Conservation (phyloP, 306 rosid species). For the Gastrolobium bilobum region DNA sequence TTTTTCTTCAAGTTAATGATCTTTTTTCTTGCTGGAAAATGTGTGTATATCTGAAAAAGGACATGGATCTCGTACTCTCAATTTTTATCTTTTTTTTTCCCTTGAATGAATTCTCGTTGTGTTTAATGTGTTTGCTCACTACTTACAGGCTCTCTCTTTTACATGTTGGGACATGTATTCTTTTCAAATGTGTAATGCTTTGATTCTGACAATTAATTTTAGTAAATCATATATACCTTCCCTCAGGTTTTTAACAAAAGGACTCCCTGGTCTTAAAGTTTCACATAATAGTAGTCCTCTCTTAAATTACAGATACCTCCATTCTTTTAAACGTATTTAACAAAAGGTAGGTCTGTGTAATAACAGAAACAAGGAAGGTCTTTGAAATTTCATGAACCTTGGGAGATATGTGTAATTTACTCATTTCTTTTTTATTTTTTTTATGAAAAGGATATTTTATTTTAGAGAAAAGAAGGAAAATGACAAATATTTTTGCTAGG, state of each 20-base stretch:
- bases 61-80: not conserved
- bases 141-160: slow-evolving; percentile 7
- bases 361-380: not conserved
- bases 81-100: not conserved
- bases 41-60: slow-evolving; percentile 9
- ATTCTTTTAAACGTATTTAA: not conserved
- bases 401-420: not conserved
- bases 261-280: not conserved
- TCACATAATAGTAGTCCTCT: slow-evolving; percentile 13
- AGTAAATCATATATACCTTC: not conserved
- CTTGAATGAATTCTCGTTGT: not conserved
- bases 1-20: not conserved
- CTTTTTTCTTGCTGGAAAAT: slow-evolving; percentile 5
- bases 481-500: no score
- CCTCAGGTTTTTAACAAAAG: not conserved
- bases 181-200: not conserved
- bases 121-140: slow-evolving; percentile 10
- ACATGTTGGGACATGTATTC: not conserved
- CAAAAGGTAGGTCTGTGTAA: not conserved
- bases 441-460: no score
- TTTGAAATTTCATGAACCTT: not conserved
- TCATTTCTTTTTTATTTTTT: not conserved
- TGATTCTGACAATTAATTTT: slow-evolving; percentile 9
- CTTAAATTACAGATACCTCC: no score
- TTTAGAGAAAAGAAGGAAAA: no score